Evolutionary conservation across 768 basidiomycete species (phyloP), one percentile per base, ranked within the genome.

Genomic region (Pisolithus sp.): DNA sequence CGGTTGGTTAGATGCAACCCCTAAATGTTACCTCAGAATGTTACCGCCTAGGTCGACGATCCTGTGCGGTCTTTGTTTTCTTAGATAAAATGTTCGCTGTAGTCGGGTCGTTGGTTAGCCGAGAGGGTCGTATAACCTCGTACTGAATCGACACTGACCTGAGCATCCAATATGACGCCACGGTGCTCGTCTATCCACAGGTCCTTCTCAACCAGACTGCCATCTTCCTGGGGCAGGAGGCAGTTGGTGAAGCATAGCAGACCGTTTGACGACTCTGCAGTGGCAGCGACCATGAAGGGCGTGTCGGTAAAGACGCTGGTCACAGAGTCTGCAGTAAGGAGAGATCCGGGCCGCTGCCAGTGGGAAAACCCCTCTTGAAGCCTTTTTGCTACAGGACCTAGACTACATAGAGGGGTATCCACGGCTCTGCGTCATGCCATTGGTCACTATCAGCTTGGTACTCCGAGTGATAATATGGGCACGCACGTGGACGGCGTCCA

Each of bases 201-300:
- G 60, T 92, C 89, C 59, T 81, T 79, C 63, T 83, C 73, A 34
- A 85, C 66, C 17, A 93, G 74, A 47, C 74, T 79, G 17, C 91
- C 91, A 61, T 93, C 89, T 64, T 93, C 89, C 50, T 76, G 78
- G 1, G 86, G 82, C 23, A 94, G 73, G 51, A 86, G 67, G 59
- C 91, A 91, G 68, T 93, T 93, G 37, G 91, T 93, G 70, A 93
- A 91, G 69, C 91, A 89, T 47, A 91, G 70, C 23, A 93, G 75
- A 43, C 79, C 80, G 67, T 90, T 89, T n/a, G 58, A 39, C 20
- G 56, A 39, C 26, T 18, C 42, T 28, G 10, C 17, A 45, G 26
- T 28, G 23, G 9, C 1, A 26, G 26, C 28, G 43, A 26, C 15
- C 43, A 45, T 45, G 43, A 24, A 18, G 43, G 26, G 34, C 13